A percentile compares a stretch with the other conserved stretches of the same genome.
Conservation (phyloP, 345 rosid genomes). For the Populus davidiana region DNA sequence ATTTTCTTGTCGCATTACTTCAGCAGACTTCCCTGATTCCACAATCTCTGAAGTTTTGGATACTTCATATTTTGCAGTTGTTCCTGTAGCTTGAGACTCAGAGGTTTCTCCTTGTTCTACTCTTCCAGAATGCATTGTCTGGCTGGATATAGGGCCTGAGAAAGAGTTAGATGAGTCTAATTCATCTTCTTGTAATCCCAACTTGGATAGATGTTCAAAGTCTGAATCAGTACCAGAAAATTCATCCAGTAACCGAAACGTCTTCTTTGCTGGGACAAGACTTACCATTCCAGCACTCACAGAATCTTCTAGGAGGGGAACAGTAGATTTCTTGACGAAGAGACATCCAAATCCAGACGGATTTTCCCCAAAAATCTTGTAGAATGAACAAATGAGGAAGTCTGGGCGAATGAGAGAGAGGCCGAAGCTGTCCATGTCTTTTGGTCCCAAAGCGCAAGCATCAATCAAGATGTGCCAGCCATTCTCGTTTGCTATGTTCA, state of each 20-base stretch:
- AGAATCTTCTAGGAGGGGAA: constrained; percentile 51
- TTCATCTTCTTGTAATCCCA: constrained; percentile 22
- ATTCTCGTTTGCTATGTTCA: constrained; percentile 82
- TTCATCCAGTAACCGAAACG: constrained; percentile 34
- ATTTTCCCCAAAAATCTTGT: constrained; percentile 88
- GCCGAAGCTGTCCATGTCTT: constrained; percentile 93
- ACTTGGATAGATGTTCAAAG: constrained; percentile 17
- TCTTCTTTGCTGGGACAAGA: constrained; percentile 51
- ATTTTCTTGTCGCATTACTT: constrained; percentile 6
- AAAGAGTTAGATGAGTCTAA: constrained; percentile 40
- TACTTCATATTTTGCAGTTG: constrained; percentile 21
- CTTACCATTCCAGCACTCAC: constrained; percentile 63
- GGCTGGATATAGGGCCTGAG: constrained; percentile 40
- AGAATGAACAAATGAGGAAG: constrained; percentile 81
- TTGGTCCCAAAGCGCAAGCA: constrained; percentile 89
- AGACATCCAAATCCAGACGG: constrained; percentile 95
- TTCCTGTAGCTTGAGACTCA: constrained; percentile 24
- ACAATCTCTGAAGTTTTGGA: constrained; percentile 5
- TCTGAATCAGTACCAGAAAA: constrained; percentile 35
- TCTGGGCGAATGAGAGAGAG: constrained; percentile 83
- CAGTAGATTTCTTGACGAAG: constrained; percentile 73
- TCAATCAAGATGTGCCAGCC: constrained; percentile 90
- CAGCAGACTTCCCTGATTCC: constrained; percentile 9
- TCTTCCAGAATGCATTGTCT: constrained; percentile 18
- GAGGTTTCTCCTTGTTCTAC: constrained; percentile 27